Evolutionary conservation across 106 monocot species (phyloP).

Genomic region (Phalaenopsis equestris): DNA sequence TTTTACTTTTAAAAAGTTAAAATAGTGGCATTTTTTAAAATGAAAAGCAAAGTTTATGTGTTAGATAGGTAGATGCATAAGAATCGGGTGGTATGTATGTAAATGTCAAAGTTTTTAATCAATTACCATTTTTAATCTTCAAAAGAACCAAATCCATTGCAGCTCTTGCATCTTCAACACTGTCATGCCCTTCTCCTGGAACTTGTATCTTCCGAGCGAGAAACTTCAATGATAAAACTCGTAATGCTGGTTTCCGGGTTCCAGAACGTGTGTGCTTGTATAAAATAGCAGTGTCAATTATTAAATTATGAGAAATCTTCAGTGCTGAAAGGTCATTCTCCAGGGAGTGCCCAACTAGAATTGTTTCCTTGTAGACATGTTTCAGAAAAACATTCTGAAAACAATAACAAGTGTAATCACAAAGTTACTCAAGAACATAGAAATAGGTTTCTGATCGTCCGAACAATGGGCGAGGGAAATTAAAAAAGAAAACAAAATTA

Average conservation of each 20-base stretch:
- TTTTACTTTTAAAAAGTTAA: no score
- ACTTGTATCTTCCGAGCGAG: slow-evolving; percentile 65
- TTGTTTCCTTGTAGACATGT: slow-evolving; percentile 72
- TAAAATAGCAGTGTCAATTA: slow-evolving; percentile 90
- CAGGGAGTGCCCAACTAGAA: slow-evolving; percentile 94
- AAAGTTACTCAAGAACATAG: not conserved
- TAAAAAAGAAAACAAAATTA: not conserved
- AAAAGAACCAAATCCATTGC: slow-evolving; percentile 72
- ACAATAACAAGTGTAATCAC: not conserved
- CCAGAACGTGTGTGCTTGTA: slow-evolving; percentile 45
- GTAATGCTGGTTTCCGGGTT: slow-evolving; percentile 51
- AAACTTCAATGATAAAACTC: slow-evolving; percentile 60
- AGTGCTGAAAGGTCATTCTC: slow-evolving; percentile 97
- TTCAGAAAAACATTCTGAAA: slow-evolving; percentile 69
- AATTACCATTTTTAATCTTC: slow-evolving; percentile 70
- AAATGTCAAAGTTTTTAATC: not conserved
- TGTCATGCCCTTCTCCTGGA: slow-evolving; percentile 77
- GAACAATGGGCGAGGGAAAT: not conserved
- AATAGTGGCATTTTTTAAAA: no score
- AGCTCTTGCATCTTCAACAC: slow-evolving; percentile 94
- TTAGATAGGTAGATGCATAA: no score
- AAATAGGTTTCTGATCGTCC: not conserved
- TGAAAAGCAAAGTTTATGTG: no score
- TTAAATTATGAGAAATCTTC: slow-evolving; percentile 66
- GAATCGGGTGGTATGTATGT: no score